Evolutionary conservation across 768 basidiomycete genomes (phyloP), one percentile per base, ranked within the genome.

Genomic region (Boletus coccyginus): DNA sequence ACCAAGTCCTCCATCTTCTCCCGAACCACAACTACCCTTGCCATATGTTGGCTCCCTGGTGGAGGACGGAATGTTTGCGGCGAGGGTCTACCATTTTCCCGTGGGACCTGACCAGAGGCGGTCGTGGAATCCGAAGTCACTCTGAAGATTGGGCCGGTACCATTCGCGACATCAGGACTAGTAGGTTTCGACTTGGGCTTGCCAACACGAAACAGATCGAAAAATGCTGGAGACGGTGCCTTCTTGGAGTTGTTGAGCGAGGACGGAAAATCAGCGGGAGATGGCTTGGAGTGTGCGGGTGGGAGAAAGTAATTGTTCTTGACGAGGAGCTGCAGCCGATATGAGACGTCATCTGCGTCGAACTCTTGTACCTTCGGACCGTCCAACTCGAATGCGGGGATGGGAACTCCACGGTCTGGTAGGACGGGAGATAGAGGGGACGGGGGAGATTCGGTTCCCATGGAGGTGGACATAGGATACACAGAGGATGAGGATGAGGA

Each of bases 231-330:
- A 67, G 73, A 60, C 2, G 76, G 64, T 46, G 76, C 77, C 69
- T 83, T 88, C 55, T 77, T 74, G 32, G 74, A 56, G 58, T 58
- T 59, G 43, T 56, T 55, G 46, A 46, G 36, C 5, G 65, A 67
- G 2, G 77, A 70, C 17, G 81, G 79, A 56, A 92, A 81, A 50
- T 88, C 83, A 29, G 86, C 77, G 3, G 85, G 81, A 11, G 82
- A 82, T 2, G 92, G 92, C 66, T 94, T 94, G 41, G 85, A 80
- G 65, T 94, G 92, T 0, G 92, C 91, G 11, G 92, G 92, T 5
- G 92, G 92, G 38, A 94, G 83, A 66, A 90, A 94, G 68, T 94
- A 94, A 66, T 80, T 92, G 72, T 94, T 94, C 69, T 87, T 89
- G 52, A 94, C 87, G 40, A 94, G 81, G 51, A 94, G 80, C 40